Conservation (phyloP, 495 filamentous ascomycete species). For the Penicillium taxi region DNA sequence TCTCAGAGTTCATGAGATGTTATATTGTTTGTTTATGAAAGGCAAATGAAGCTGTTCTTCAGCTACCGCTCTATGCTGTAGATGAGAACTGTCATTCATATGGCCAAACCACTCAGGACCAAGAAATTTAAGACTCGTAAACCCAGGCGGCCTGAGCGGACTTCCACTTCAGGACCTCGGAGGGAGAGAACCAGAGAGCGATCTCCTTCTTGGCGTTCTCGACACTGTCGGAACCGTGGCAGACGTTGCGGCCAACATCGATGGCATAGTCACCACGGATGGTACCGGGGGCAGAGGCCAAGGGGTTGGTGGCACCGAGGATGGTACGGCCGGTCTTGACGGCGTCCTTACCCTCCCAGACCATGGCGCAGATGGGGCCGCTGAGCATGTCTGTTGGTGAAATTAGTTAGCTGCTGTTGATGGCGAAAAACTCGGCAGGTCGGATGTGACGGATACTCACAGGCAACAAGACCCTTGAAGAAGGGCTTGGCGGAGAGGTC, state of each 20-base stretch:
- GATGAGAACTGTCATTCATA: slow-evolving; percentile 5
- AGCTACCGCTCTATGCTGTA: slow-evolving; percentile 17
- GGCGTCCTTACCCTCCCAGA: slow-evolving; percentile 95
- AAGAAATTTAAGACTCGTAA: slow-evolving; percentile 63
- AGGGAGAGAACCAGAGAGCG: slow-evolving; percentile 86
- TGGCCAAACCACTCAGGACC: slow-evolving; percentile 10
- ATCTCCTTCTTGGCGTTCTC: slow-evolving; percentile 99
- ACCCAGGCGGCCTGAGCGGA: slow-evolving; percentile 76
- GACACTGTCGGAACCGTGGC: slow-evolving; percentile 97
- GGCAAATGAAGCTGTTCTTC: slow-evolving; percentile 17
- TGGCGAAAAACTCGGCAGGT: neutral
- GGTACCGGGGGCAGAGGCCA: slow-evolving; percentile 86
- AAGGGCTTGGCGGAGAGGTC: slow-evolving; percentile 92
- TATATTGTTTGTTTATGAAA: slow-evolving; percentile 24
- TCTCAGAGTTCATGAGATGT: slow-evolving; percentile 15
- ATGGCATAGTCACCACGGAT: slow-evolving; percentile 86
- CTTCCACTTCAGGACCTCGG: slow-evolving; percentile 76
- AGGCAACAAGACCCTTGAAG: slow-evolving; percentile 86
- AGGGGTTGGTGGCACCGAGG: slow-evolving; percentile 97
- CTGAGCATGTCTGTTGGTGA: slow-evolving; percentile 77
- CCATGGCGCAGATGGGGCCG: slow-evolving; percentile 96
- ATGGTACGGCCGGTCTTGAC: slow-evolving; percentile 95
- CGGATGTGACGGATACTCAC: slow-evolving; percentile 40
- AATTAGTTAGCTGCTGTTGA: slow-evolving; percentile 9
- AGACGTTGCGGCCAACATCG: slow-evolving; percentile 96